Evolutionary conservation across 2,329 filamentous ascomycete species (phyloP), one percentile per base, ranked within the genome.

Genomic region (Ceratocystis ficicola): DNA sequence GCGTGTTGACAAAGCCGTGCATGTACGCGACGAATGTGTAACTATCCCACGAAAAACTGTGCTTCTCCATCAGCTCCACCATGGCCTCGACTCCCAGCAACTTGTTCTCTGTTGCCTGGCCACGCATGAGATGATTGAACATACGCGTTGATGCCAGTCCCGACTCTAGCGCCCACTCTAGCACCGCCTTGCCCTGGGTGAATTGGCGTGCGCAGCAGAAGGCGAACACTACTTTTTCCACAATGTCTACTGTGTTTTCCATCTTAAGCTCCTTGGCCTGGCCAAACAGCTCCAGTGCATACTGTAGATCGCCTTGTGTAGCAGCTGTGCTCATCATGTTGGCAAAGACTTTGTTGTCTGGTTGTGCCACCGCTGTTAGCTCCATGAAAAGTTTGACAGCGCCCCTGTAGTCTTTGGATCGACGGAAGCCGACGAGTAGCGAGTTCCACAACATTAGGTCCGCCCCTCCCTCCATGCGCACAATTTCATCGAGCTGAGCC

Each of bases 91-190:
- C 76, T 61, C 75, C 75, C n/a, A 72, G 72, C 5, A 84, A 73
- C 64, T 80, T 77, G 65, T 86, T 82, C 5, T 82, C 80, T 65
- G 83, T 76, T 5, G 88, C 89, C 73, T 90, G 81, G 68, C 87
- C 83, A 66, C 81, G 79, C 3, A 96, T 77, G 41, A 96, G 76
- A 64, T 84, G 80, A 72, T 96, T 96, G 89, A 89, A 96, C 72
- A 90, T 83, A 41, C 80, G 77, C 1, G 85, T 85, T 25, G 74
- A 75, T 1, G 80, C 77, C 1, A 83, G 80, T 20, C 78, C 76
- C 68, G 79, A 77, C 12, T 75, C 74, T 25, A 85, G 77, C 41
- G 84, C 80, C 57, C 81, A 80, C 62, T 81, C 63, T 57, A 74
- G 76, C 30, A 77, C 71, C n/a, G 69, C 70, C 66, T 76, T 72